Evolutionary conservation across 257 asterid species (phyloP), one percentile per base, ranked within the genome.

Genomic region (Nicotiana knightiana): DNA sequence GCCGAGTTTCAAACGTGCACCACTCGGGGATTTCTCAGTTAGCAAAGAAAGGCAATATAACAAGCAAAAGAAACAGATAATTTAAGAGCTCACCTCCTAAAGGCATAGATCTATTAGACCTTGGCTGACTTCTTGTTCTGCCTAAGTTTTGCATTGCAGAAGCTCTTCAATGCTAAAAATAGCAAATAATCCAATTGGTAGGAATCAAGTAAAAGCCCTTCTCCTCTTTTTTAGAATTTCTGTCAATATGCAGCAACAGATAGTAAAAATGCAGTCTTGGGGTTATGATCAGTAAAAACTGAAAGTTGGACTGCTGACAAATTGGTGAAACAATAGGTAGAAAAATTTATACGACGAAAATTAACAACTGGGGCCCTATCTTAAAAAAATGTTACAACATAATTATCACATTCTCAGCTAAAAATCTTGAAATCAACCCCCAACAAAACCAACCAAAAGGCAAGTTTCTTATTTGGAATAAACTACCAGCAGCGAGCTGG

Each of bases 11-110:
- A 2, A 43, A 43, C 0, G 10, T 43, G 51, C 51, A 43, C 12
- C 51, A 43, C 51, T 43, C 51, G 51, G 12, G 12, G 12, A 9
- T 39, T 39, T 6, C 9, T 39, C 6, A 9, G 46, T 39, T 6
- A 43, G 9, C 3, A 43, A 43, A 43, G 51, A 43, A 43, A 43
- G 51, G 51, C 3, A 43, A 21, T 21, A 61, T 9, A 61, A 21
- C 4, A 61, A n/a, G 24, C 7, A 66, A 65, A 32, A 66, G 26
- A 4, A 66, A 66, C 35, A 1, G 28, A 67, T 13, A 3, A 67
- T 67, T 7, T 67, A 33, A 62, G 82, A 46, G 11, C 85, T 77
- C 63, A 91, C 97, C 96, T 89, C 93, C 97, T 85, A 84, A 82
- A 81, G 88, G 66, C 76, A 73, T 55, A 79, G 88, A 83, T 77